Evolutionary conservation across 805 yeast species (phyloP), one percentile per base, ranked within the genome.

Genomic region (Candida sithepensis): DNA sequence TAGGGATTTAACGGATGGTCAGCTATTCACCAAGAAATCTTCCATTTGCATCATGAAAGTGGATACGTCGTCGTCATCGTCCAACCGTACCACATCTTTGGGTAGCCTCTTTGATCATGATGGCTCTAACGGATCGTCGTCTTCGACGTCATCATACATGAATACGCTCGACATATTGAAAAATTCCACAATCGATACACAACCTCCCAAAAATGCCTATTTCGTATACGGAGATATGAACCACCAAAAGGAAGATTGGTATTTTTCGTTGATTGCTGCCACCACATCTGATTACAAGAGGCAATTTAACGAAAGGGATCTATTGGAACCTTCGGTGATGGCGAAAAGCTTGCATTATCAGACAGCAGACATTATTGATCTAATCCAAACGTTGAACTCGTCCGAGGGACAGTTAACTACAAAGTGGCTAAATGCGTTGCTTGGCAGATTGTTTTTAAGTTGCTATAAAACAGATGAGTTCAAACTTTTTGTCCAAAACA

Each of bases 241-340:
- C 55, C 76, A 76, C 47, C 90, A 85, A 41, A 92, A 92, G 59
- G 99, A 94, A 65, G 96, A 92, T 63, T 84, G 97, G 86, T 94
- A 92, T 63, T 90, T 89, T 65, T 82, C 88, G 0, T 70, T 94
- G 46, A 73, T 92, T n/a, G 73, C 84, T 47, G 95, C 95, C 1
- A 78, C 92, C 0, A 85, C 84, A 50, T 66, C 68, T 4, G 68
- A 66, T 9, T 52, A 55, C 14, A 24, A 55, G 38, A 53, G 45
- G 39, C 47, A 59, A 24, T 54, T 50, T 42, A 45, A 51, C 3
- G 48, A 55, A 2, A 52, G 60, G 6, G 71, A 70, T 44, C 43
- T 62, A 5, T 44, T 81, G 18, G 81, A 83, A 45, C 89, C 97
- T 0, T 59, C 73, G 1, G 48, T 78, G 0, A 74, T 79, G 64